Base-by-base conservation (phyloP, 192 early-diverging fungal species). In the Gigaspora rosea region DNA sequence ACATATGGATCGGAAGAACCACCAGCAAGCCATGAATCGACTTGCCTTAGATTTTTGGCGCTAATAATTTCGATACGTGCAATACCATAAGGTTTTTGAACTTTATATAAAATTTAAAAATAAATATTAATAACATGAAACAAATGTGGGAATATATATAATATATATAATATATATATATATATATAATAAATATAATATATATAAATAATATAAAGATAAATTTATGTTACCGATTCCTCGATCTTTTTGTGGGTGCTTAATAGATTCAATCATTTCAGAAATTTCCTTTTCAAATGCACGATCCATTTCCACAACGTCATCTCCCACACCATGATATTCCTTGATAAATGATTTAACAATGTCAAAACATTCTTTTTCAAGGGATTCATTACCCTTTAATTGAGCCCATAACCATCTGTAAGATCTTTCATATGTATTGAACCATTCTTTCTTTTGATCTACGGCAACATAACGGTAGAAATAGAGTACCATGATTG, bases 1-100 rank as follows among this genome's bases (percentile, higher is more conserved):
- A 89, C 85, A 82, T 97, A 99, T 16, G 97, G 96, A 74, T 99
- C 96, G 2, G 95, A 95, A 80, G 92, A 94, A 80, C 91, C 88
- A 72, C 82, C 85, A 4, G 82, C 86, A 12, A 62, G 51, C 74
- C 62, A 76, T 1, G 27, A 65, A 80, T 97, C 95, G 13, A 92
- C 92, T 41, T 94, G 94, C 78, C 87, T 88, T 46, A 97, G 81
- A n/a, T 87, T 85, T 54, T 91, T 88, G 7, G 93, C 95, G 72
- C 88, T 85, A 56, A 89, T 77, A 59, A 94, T 83, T 52, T 91
- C 87, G 46, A 96, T 78, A 82, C 94, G 89, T 35, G 93, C 83
- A 70, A 95, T 81, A 63, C 93, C 95, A 48, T 91, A 87, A 15
- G 93, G 91, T 64, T 75, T 75, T 51, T 71, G 49, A n/a, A 15